These are phyloP conservation scores for Dissophora ornata DNA, from an alignment of 192 early-diverging fungal species.

Conservation along the genomic window DNA sequence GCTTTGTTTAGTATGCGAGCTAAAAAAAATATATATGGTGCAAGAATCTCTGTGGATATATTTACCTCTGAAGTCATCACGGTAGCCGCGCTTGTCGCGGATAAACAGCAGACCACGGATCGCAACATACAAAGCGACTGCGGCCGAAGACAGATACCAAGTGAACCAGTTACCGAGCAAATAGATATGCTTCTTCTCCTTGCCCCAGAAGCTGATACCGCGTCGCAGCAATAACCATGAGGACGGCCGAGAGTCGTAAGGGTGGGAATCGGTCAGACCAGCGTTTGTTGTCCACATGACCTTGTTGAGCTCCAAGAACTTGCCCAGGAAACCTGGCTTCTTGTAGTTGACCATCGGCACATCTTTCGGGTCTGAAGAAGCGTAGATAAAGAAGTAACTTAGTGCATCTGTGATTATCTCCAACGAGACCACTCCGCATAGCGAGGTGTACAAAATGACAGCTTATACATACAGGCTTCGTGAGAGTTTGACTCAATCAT, in stretches of 20 bases:
- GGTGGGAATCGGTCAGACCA: slow-evolving; percentile 88
- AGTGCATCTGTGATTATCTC: too few species aligned
- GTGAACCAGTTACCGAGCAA: slow-evolving; percentile 91
- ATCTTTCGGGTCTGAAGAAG: slow-evolving; percentile 66
- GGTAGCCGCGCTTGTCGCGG: slow-evolving; percentile 67
- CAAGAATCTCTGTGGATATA: too few species aligned
- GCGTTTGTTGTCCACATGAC: slow-evolving; percentile 93
- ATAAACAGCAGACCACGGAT: slow-evolving; percentile 66
- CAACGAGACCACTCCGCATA: too few species aligned
- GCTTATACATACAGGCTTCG: slow-evolving; percentile 42
- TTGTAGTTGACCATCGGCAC: slow-evolving; percentile 68
- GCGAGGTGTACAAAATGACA: too few species aligned
- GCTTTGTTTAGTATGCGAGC: too few species aligned
- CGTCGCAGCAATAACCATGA: slow-evolving; percentile 87
- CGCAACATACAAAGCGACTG: slow-evolving; percentile 71
- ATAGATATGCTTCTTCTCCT: slow-evolving; percentile 79
- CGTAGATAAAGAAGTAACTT: neutral
- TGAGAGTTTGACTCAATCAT: slow-evolving; percentile 76
- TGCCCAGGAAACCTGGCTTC: slow-evolving; percentile 79
- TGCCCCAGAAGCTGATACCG: slow-evolving; percentile 91
- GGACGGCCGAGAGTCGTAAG: slow-evolving; percentile 91
- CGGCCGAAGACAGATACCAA: slow-evolving; percentile 78
- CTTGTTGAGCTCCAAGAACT: slow-evolving; percentile 89
- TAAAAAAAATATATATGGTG: too few species aligned
- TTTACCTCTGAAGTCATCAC: slow-evolving; percentile 50